phyloP scores from a whole-genome alignment of 768 basidiomycete species.

The Floccularia luteovirens region DNA sequence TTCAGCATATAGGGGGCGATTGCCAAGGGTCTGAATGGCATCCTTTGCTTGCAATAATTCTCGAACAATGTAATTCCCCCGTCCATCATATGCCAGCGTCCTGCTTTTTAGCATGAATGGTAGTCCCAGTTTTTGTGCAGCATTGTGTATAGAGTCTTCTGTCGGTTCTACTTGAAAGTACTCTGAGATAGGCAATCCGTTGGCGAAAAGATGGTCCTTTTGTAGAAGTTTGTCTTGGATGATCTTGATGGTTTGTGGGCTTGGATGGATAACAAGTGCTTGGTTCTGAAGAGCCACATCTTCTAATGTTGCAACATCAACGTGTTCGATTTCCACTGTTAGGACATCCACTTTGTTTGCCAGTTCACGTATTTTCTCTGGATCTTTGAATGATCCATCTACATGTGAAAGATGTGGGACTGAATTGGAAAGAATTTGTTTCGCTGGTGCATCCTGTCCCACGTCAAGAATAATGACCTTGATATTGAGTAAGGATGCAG shows the following conservation, averaged over 20 bases:
- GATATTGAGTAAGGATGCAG: slow-evolving; percentile 83
- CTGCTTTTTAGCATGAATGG: slow-evolving; percentile 95
- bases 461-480: slow-evolving; percentile 80
- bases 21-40: slow-evolving; percentile 44
- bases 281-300: slow-evolving; percentile 31
- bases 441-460: slow-evolving; percentile 77
- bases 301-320: slow-evolving; percentile 70
- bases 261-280: slow-evolving; percentile 56
- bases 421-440: slow-evolving; percentile 67
- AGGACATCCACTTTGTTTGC: slow-evolving; percentile 78
- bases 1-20: slow-evolving; percentile 85
- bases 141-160: slow-evolving; percentile 41
- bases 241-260: slow-evolving; percentile 70
- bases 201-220: slow-evolving; percentile 71
- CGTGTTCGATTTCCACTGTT: slow-evolving; percentile 97
- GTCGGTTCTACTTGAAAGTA: slow-evolving; percentile 56
- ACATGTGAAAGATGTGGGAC: slow-evolving; percentile 51
- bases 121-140: slow-evolving; percentile 56
- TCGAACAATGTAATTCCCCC: slow-evolving; percentile 81
- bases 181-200: slow-evolving; percentile 45
- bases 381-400: slow-evolving; percentile 85
- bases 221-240: slow-evolving; percentile 85
- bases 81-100: slow-evolving; percentile 93
- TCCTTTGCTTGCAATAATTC: slow-evolving; percentile 42
- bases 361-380: slow-evolving; percentile 70